Evolutionary conservation across 495 filamentous ascomycete species (phyloP).

Genomic region (Glonium stellatum): DNA sequence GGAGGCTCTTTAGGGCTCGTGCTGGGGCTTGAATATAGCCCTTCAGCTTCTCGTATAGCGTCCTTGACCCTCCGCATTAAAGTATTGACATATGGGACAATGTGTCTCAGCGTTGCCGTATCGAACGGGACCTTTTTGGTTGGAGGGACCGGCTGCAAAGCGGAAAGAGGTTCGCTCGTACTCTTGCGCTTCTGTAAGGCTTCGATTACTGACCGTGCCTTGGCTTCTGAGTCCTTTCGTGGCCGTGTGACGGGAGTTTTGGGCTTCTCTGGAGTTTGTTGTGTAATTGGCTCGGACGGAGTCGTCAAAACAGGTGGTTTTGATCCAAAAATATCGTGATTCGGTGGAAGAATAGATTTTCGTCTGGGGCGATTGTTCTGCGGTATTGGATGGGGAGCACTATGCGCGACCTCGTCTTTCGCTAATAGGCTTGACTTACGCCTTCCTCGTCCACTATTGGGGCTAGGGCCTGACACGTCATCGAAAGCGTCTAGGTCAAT

Average conservation of each 20-base stretch:
- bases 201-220: constrained; percentile 74
- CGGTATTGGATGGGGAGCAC: not conserved
- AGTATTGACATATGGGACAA: constrained; percentile 76
- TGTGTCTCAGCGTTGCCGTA: constrained; percentile 76
- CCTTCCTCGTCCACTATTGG: constrained; percentile 19
- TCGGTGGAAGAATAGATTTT: constrained; percentile 27
- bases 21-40: constrained; percentile 47
- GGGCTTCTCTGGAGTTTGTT: constrained; percentile 2
- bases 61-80: constrained; percentile 77
- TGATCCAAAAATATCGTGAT: constrained; percentile 57
- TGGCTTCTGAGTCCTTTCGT: constrained; percentile 50
- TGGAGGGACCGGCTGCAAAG: constrained; percentile 41
- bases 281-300: constrained; percentile 2
- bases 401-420: constrained; percentile 17
- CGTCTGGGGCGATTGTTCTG: constrained; percentile 18
- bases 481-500: constrained; percentile 36
- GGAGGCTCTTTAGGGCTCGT: constrained; percentile 48
- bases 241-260: constrained; percentile 26
- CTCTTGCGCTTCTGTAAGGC: constrained; percentile 65
- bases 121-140: constrained; percentile 83
- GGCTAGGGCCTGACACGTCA: constrained; percentile 26
- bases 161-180: constrained; percentile 43
- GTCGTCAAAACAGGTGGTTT: constrained; percentile 14
- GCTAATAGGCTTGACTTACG: constrained; percentile 20
- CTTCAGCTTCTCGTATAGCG: constrained; percentile 45